phyloP scores from a whole-genome alignment of 495 filamentous ascomycete species.

The Glarea lozoyensis region DNA sequence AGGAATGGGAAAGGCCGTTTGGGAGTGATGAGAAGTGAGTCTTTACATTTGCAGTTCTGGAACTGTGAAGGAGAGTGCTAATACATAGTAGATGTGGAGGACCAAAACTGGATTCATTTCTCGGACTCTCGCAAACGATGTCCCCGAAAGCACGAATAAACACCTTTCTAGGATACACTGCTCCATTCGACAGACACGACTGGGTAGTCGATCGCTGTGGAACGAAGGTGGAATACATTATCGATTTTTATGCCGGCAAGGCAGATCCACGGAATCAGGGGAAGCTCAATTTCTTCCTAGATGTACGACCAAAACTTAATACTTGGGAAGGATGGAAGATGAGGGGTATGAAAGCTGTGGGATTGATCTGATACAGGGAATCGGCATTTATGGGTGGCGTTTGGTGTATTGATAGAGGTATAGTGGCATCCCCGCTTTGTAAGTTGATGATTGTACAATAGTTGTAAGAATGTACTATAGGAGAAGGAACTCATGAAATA shows the following conservation, averaged over 20 bases:
- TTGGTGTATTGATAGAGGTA: slow-evolving; percentile 4
- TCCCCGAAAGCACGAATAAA: slow-evolving; percentile 78
- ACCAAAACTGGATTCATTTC: slow-evolving; percentile 76
- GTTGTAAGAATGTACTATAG: too few species aligned
- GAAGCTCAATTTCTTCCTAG: slow-evolving; percentile 83
- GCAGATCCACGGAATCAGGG: slow-evolving; percentile 41
- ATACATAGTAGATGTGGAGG: slow-evolving; percentile 55
- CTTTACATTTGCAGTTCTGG: neutral
- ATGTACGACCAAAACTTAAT: slow-evolving; percentile 93
- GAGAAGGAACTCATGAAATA: too few species aligned
- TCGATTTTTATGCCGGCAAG: slow-evolving; percentile 92
- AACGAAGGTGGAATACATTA: slow-evolving; percentile 85
- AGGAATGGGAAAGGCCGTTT: slow-evolving; percentile 70
- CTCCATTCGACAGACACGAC: slow-evolving; percentile 93
- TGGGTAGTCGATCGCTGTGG: slow-evolving; percentile 95
- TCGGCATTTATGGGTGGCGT: neutral
- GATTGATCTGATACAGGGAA: slow-evolving; percentile 38
- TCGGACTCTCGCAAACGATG: slow-evolving; percentile 60
- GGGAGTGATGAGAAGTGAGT: slow-evolving; percentile 38
- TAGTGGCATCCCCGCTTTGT: slow-evolving; percentile 15
- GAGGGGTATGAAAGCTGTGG: slow-evolving; percentile 55
- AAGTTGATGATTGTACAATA: slow-evolving; percentile 3
- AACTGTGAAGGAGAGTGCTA: neutral
- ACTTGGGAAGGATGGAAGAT: slow-evolving; percentile 82
- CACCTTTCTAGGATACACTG: slow-evolving; percentile 73